These are phyloP conservation scores for Corchorus olitorius DNA, from an alignment of 345 rosid species.

Conservation along the genomic window DNA sequence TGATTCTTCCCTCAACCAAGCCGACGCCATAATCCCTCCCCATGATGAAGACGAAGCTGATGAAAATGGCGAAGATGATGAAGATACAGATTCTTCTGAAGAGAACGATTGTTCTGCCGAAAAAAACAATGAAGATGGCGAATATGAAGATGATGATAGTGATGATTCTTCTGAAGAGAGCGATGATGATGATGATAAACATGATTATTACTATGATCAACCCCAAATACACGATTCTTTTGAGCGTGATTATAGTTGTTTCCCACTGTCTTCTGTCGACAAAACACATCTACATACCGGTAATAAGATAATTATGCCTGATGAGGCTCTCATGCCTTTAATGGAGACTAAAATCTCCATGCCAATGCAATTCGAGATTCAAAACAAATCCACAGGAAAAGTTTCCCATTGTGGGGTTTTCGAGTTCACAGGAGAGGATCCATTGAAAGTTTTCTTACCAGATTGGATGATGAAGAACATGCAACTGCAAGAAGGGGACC, in stretches of 20 bases:
- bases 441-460: constrained; percentile 16
- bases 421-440: constrained; percentile 32
- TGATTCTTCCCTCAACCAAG: no score
- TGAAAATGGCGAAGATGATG: no score
- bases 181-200: not conserved
- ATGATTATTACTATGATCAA: not conserved
- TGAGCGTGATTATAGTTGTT: constrained; percentile 7
- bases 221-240: not conserved
- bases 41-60: no score
- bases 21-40: no score
- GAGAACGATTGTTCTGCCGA: not conserved
- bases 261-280: not conserved
- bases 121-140: not conserved
- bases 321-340: not conserved
- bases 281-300: not conserved
- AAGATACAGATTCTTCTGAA: no score
- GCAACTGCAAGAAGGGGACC: constrained; percentile 20
- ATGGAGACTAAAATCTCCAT: not conserved
- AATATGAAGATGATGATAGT: not conserved
- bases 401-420: constrained; percentile 31
- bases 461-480: constrained; percentile 38
- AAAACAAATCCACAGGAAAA: constrained; percentile 9
- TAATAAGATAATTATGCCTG: constrained; percentile 19
- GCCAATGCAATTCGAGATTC: constrained; percentile 32
- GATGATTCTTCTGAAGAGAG: no score